These are phyloP conservation scores for Fusarium protoensiforme DNA, from an alignment of 2,329 filamentous ascomycete species.

Conservation along the genomic window DNA sequence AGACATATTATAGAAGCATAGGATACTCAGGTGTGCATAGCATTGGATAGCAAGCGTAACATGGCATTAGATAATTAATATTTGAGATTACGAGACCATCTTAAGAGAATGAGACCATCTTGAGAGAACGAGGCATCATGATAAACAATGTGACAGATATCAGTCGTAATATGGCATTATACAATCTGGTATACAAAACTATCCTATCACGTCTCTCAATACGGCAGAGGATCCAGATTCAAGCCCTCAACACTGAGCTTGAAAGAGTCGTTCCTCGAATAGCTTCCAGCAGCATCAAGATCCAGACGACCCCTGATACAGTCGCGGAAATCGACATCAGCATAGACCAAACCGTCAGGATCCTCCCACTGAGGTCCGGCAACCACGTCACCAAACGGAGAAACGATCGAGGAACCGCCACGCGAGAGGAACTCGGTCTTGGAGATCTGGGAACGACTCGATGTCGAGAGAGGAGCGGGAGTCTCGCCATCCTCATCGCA, in stretches of 20 bases:
- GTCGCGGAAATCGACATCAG: slow-evolving; percentile 88
- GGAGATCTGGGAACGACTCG: background rate
- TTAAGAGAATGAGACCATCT: no score
- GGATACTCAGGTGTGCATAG: slow-evolving; percentile 19
- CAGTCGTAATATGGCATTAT: slow-evolving; percentile 15
- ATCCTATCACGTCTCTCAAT: slow-evolving; percentile 44
- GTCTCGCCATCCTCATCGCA: slow-evolving; percentile 43
- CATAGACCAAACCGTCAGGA: slow-evolving; percentile 71
- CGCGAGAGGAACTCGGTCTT: slow-evolving; percentile 67
- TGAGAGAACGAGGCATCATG: background rate
- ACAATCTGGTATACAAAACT: slow-evolving; percentile 25
- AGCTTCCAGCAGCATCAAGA: slow-evolving; percentile 86
- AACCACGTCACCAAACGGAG: slow-evolving; percentile 82
- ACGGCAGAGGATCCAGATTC: slow-evolving; percentile 68
- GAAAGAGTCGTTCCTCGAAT: slow-evolving; percentile 78
- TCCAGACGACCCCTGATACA: slow-evolving; percentile 85
- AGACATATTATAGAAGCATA: slow-evolving; percentile 9
- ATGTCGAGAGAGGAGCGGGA: slow-evolving; percentile 6
- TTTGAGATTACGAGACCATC: background rate
- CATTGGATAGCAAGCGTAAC: slow-evolving; percentile 5
- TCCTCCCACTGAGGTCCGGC: slow-evolving; percentile 89
- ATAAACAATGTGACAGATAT: background rate
- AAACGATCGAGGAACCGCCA: slow-evolving; percentile 86
- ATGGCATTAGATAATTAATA: background rate
- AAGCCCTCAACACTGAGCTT: slow-evolving; percentile 69